Evolutionary conservation across 1,139 yeast species (phyloP).

Genomic region (Candida pseudoviswanathii): DNA sequence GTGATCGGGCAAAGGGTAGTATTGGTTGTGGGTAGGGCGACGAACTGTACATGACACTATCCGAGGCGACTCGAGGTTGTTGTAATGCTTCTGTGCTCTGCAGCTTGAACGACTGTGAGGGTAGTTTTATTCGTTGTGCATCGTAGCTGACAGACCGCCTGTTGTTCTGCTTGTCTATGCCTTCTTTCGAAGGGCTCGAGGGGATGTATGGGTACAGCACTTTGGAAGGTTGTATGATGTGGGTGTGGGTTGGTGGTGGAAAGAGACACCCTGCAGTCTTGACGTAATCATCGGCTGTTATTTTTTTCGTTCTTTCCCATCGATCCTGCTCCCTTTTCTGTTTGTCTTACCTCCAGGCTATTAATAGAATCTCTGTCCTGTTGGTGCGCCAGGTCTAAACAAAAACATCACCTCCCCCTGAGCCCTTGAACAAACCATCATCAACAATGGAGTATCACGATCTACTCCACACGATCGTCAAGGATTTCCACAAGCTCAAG

Average conservation of each 20-base stretch:
- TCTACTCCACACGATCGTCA: conserved; percentile 25
- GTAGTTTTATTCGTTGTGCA: conserved; percentile 26
- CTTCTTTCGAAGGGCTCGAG: conserved; percentile 8
- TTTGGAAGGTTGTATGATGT: neutral
- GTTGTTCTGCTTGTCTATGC: conserved; percentile 12
- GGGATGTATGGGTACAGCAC: conserved; percentile 11
- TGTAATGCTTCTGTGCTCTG: conserved; percentile 5
- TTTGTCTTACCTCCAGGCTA: no score
- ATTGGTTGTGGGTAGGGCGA: conserved; percentile 5
- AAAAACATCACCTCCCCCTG: neutral
- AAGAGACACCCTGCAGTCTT: no score
- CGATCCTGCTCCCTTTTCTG: no score
- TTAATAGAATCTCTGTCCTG: no score
- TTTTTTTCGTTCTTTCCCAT: no score
- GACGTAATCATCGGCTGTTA: no score
- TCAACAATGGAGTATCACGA: conserved; percentile 12
- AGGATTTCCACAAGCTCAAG: conserved; percentile 25
- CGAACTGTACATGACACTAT: conserved; percentile 18
- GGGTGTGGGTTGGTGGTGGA: no score
- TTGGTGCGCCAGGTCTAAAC: neutral
- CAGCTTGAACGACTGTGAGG: conserved; percentile 9
- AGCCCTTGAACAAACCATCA: neutral
- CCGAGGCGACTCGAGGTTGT: conserved; percentile 20
- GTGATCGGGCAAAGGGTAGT: conserved; percentile 6
- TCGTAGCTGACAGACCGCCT: conserved; percentile 36